Base-by-base conservation (phyloP, 2,329 filamentous ascomycete species). In the Aspergillus novoparasiticus region DNA sequence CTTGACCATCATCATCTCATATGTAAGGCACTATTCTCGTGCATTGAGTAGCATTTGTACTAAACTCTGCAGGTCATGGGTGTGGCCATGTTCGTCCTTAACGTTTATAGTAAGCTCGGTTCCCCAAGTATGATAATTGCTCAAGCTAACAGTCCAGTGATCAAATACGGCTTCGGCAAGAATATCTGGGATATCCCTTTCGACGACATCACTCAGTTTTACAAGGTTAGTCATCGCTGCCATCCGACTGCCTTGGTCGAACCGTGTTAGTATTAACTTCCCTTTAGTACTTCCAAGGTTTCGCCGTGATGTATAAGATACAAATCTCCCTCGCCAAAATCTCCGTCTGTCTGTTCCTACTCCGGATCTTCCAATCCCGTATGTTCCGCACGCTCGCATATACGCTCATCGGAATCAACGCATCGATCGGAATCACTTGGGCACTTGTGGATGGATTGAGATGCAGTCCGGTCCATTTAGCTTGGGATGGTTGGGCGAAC, bases 261-360 rank as follows among this genome's bases (percentile, higher is more conserved):
- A 16, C 19, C 3, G 8, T 10, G 9, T 3, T 19, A 1, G 1
- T 32, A 21, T 32, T 28, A 12, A 34, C 62, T 48, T 54, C 28
- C 5, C 30, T 55, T 6, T 21, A 71, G 64, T 56, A 54, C 45
- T 71, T 71, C 50, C 66, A 65, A 46, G 65, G 60, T 19, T 66
- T 69, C 39, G 67, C 64, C 19, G 48, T 70, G 16, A 41, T 63
- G 45, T 71, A 71, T 56, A 71, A 71, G 60, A 48, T 60, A 19
- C 62, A 66, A 28, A 71, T 71, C 39, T 71, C 69, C 14, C 69
- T 71, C 10, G 66, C 67, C 16, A 71, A 71, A 30, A 71, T 71
- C 19, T 71, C 69, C 28, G 69, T 71, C 21, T 68, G 69, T 55
- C 68, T 71, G 4, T 71, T 71, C 60, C 55, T 71, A 4, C 65